Base-by-base conservation (phyloP, 176 grass and related monocot species). In the Poa pratensis region DNA sequence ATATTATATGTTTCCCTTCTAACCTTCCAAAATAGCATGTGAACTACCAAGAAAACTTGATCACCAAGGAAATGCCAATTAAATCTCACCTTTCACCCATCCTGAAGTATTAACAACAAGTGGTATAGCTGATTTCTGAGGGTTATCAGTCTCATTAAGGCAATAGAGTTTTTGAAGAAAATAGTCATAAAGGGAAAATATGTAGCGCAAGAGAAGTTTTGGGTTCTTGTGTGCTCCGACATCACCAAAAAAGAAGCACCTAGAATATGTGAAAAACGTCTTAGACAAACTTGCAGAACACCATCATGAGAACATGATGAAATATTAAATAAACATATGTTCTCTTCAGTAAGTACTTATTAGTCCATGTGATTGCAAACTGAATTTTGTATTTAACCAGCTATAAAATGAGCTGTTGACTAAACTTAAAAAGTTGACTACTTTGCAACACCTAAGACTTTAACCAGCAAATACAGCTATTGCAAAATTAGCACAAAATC, bases 31-130 rank as follows among this genome's bases (percentile, higher is more conserved):
- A 20, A 5, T 32, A 34, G 27, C 26, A 17, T 53, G 17, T 75
- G 4, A 75, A 75, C 13, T 39, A 73, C 5, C n/a, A 83, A 23
- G 12, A 80, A 19, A 78, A 20, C 6, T 45, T 5, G 37, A 84
- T 68, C 19, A 30, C 30, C 16, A 82, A 42, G 35, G 46, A 65
- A 77, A 20, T 50, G 49, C 2, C 30, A 90, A 79, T 60, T 11
- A 69, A 84, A 26, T 3, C 9, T 55, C 84, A 97, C 94, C 94
- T 94, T 94, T 97, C 74, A 94, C 86, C 94, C 87, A 97, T 75
- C 94, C 94, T 71, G 94, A 97, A 72, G 94, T 94, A 65, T 97
- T 97, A 77, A 97, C 80, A 84, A 97, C 90, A 72, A 94, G 80
- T 11, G 89, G 91, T 32, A 88, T 84, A 63, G 71, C 67, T 82